Conservation (phyloP, 305 asterid genomes). For the Galium porrigens region DNA sequence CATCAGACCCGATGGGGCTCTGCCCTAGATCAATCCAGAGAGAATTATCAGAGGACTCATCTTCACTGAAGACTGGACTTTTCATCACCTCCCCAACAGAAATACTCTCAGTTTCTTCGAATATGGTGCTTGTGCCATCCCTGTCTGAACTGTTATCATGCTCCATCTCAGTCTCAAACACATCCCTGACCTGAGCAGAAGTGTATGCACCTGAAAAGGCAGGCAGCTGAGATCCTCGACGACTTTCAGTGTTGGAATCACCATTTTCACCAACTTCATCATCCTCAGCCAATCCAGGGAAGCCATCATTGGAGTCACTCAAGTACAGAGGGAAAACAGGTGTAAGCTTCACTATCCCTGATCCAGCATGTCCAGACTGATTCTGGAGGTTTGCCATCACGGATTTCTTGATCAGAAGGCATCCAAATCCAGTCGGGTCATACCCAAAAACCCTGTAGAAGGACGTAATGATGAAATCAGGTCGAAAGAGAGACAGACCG, state of each 20-base stretch:
- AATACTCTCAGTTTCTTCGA: constrained; percentile 75
- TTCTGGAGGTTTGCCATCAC: constrained; percentile 70
- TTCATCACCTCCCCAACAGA: constrained; percentile 83
- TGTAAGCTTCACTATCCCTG: constrained; percentile 77
- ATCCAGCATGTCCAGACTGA: constrained; percentile 79
- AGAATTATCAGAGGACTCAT: constrained; percentile 81
- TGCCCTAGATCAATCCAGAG: constrained; percentile 93
- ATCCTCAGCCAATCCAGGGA: constrained; percentile 63
- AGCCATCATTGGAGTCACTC: constrained; percentile 79
- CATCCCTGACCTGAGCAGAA: constrained; percentile 93
- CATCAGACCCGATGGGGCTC: constrained; percentile 61
- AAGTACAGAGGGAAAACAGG: constrained; percentile 74
- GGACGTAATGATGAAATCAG: constrained; percentile 83
- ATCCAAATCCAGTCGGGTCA: constrained; percentile 93
- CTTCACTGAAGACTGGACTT: constrained; percentile 91
- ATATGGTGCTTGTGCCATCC: constrained; percentile 80
- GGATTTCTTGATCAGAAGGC: constrained; percentile 84
- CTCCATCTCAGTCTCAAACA: constrained; percentile 77
- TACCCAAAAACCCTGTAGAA: constrained; percentile 81
- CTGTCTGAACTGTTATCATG: constrained; percentile 71
- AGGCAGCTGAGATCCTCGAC: constrained; percentile 57
- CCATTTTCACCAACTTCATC: constrained; percentile 41
- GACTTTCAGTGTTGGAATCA: constrained; percentile 42
- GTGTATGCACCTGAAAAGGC: constrained; percentile 97
- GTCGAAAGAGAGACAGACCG: constrained; percentile 77